A percentile compares a stretch with the other conserved stretches of the same genome.
These are phyloP conservation scores for Cochlearia excelsa DNA, from an alignment of 345 rosid genomes.

Conservation along the genomic window DNA sequence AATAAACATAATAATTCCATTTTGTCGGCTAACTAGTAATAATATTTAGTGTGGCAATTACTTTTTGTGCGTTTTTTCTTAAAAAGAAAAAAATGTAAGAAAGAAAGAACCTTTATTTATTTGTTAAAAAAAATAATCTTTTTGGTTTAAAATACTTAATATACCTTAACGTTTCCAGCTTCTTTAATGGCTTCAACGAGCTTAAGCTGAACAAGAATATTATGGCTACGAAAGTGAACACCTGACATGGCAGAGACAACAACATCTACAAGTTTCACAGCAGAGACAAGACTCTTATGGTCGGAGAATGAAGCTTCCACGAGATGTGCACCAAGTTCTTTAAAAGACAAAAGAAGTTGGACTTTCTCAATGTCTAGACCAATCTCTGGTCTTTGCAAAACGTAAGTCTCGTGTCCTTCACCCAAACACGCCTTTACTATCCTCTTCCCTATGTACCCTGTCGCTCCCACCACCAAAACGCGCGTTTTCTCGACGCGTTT, in stretches of 20 bases:
- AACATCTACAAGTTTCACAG: constrained; percentile 67
- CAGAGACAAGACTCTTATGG: constrained; percentile 39
- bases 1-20: no score
- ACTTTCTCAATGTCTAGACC: constrained; percentile 74
- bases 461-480: constrained; percentile 71
- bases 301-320: constrained; percentile 60
- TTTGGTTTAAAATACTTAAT: not conserved
- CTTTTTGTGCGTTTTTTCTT: no score
- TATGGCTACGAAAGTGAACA: constrained; percentile 75
- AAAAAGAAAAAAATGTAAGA: no score
- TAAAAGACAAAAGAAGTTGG: constrained; percentile 57
- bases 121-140: no score
- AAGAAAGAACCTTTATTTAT: no score
- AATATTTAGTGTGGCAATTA: no score
- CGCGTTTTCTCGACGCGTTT: constrained; percentile 32
- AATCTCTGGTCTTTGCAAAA: constrained; percentile 58
- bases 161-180: constrained; percentile 80
- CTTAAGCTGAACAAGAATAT: constrained; percentile 69
- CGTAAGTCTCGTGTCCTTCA: constrained; percentile 59
- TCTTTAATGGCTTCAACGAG: constrained; percentile 84
- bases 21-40: no score
- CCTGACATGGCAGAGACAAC: constrained; percentile 81
- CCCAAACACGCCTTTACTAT: constrained; percentile 69
- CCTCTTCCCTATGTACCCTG: constrained; percentile 78
- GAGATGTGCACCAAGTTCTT: constrained; percentile 54